Evolutionary conservation across 148 eudicot genomes (phyloP).

Genomic region (Silene conica): DNA sequence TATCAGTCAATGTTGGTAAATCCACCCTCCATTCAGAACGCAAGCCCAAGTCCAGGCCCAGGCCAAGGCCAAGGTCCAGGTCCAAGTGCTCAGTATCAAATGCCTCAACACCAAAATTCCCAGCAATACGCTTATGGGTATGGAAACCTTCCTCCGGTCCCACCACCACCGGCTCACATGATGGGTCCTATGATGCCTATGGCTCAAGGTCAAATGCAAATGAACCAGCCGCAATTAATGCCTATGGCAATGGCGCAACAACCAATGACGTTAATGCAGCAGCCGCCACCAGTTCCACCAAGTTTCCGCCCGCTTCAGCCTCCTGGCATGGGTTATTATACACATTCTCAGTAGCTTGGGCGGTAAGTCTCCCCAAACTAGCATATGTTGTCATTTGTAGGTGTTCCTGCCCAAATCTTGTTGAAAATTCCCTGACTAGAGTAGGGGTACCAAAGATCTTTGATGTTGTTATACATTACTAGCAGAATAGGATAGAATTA

Average conservation of each 20-base stretch:
- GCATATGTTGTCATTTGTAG: background rate
- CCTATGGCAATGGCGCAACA: constrained; percentile 30
- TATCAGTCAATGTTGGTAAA: constrained; percentile 52
- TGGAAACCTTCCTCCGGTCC: constrained; percentile 44
- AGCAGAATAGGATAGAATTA: constrained; percentile 13
- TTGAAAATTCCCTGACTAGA: background rate
- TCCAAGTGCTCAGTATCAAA: constrained; percentile 39
- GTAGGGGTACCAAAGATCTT: background rate
- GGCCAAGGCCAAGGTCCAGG: constrained; percentile 24
- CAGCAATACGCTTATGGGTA: constrained; percentile 72
- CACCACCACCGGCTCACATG: constrained; percentile 41
- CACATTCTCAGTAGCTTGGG: constrained; percentile 59
- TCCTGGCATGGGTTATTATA: constrained; percentile 71
- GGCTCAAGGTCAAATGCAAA: constrained; percentile 47
- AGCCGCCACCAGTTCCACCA: constrained; percentile 55
- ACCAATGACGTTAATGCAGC: constrained; percentile 33
- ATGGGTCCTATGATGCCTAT: constrained; percentile 47
- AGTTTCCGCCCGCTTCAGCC: constrained; percentile 71
- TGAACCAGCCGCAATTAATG: constrained; percentile 38
- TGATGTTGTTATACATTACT: constrained; percentile 11
- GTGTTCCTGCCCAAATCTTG: background rate
- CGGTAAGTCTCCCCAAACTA: constrained; percentile 20
- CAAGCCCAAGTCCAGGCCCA: constrained; percentile 26
- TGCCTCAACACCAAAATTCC: constrained; percentile 39
- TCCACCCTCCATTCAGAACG: constrained; percentile 41